Percentiles rank a stretch among this genome's conserved stretches.
Evolutionary conservation across 106 monocot species (phyloP).

Genomic region (Chionographis japonica): DNA sequence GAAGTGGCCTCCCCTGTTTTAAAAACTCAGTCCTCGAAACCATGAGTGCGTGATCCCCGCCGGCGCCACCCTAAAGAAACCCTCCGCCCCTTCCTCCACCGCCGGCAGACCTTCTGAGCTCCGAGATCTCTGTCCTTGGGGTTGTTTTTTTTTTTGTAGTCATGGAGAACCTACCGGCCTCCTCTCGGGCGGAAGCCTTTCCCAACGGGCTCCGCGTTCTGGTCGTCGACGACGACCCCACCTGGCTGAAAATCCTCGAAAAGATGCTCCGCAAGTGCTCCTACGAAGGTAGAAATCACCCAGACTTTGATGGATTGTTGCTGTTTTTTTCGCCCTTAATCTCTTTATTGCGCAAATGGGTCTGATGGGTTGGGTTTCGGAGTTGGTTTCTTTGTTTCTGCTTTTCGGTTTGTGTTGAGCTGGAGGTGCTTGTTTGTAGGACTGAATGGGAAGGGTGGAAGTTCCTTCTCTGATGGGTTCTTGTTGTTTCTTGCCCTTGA

Average conservation of each 20-base stretch:
- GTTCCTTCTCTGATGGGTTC: no score
- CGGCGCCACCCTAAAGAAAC: background rate
- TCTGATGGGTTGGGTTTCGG: no score
- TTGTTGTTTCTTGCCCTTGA: background rate
- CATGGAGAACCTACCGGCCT: constrained; percentile 25
- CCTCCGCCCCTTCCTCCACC: constrained; percentile 1
- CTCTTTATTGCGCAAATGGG: no score
- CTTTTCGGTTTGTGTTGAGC: no score
- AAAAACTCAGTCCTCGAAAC: background rate
- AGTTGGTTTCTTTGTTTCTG: no score
- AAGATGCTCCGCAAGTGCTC: constrained; percentile 80
- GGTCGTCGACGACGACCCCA: constrained; percentile 69
- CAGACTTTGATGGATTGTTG: background rate
- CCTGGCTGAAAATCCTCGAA: constrained; percentile 72
- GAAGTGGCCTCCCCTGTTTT: constrained; percentile 5
- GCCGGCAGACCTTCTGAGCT: background rate
- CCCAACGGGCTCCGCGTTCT: constrained; percentile 59
- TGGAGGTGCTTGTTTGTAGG: no score
- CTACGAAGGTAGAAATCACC: constrained; percentile 48
- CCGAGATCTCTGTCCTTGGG: background rate
- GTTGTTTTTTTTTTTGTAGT: no score
- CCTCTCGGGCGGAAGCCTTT: constrained; percentile 43
- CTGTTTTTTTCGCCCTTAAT: background rate
- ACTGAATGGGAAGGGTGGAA: no score
- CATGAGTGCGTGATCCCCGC: background rate